Evolutionary conservation across 768 basidiomycete genomes (phyloP).

Genomic region (Lentinula guzmanii): DNA sequence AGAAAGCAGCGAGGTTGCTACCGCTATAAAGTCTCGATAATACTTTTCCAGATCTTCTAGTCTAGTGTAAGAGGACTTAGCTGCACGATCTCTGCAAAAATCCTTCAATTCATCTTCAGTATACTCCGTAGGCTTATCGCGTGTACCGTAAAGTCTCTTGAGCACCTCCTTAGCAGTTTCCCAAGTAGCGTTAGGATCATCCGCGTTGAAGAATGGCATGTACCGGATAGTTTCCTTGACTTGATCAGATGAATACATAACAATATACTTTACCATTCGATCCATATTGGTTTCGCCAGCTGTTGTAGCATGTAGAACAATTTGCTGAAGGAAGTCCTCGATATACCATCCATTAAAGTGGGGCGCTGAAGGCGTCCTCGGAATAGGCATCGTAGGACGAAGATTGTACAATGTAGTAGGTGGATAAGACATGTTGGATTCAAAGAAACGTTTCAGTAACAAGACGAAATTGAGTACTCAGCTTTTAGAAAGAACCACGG

Average conservation of each 20-base stretch:
- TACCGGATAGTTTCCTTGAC: neutral
- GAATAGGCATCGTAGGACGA: neutral
- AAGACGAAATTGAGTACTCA: neutral
- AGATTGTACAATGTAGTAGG: neutral
- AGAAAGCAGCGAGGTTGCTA: constrained; percentile 8
- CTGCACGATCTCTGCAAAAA: neutral
- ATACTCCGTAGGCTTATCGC: neutral
- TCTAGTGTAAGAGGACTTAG: constrained; percentile 4
- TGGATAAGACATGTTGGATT: neutral
- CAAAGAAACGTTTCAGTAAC: neutral
- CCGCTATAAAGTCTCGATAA: neutral
- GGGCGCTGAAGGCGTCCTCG: neutral
- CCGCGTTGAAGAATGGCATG: neutral
- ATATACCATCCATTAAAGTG: neutral
- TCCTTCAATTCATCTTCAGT: constrained; percentile 5
- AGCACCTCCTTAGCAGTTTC: neutral
- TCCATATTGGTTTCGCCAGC: neutral
- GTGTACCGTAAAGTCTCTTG: neutral
- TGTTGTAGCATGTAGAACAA: neutral
- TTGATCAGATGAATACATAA: neutral
- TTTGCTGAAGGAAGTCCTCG: neutral
- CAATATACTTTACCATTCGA: neutral
- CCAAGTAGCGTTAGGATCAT: neutral
- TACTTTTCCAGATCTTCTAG: constrained; percentile 6
- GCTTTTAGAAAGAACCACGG: neutral